phyloP scores from a whole-genome alignment of 352 stramenopile species.

The Blastocystis hominis region DNA sequence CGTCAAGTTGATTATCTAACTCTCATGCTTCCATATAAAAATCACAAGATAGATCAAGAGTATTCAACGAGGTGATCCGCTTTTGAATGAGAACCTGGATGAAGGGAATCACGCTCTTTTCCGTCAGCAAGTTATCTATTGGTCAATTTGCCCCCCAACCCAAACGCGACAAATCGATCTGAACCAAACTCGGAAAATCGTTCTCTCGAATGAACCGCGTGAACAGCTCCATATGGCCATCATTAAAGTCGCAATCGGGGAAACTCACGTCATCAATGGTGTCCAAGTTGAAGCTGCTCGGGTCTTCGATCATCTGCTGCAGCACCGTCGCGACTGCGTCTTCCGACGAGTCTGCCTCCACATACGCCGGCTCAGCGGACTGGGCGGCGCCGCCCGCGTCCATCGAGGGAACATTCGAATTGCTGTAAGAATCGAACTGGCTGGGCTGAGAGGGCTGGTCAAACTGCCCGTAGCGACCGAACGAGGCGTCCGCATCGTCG shows the following conservation, averaged over 20 bases:
- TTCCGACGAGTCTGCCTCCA: background rate
- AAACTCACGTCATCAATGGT: constrained; percentile 51
- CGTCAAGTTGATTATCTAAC: constrained; percentile 29
- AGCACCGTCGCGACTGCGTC: background rate
- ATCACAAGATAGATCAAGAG: constrained; percentile 20
- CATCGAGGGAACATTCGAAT: background rate
- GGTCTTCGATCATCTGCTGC: constrained; percentile 38
- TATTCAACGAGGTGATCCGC: background rate
- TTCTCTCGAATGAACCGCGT: constrained; percentile 15
- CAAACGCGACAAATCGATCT: constrained; percentile 28
- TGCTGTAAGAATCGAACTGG: background rate
- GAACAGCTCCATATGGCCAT: constrained; percentile 33
- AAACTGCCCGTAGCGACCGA: background rate
- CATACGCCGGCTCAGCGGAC: background rate
- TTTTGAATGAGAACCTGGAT: constrained; percentile 31
- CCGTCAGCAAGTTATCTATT: constrained; percentile 43
- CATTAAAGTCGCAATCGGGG: constrained; percentile 26
- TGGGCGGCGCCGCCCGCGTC: background rate
- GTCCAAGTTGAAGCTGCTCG: constrained; percentile 15
- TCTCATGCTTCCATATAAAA: background rate
- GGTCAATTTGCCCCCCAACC: background rate
- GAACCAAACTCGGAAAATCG: background rate
- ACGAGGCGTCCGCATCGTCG: background rate
- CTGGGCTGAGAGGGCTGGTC: background rate
- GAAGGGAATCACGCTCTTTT: constrained; percentile 39